Evolutionary conservation across 306 rosid genomes (phyloP), one percentile per base, ranked within the genome.

Genomic region (Trifolium pratense): DNA sequence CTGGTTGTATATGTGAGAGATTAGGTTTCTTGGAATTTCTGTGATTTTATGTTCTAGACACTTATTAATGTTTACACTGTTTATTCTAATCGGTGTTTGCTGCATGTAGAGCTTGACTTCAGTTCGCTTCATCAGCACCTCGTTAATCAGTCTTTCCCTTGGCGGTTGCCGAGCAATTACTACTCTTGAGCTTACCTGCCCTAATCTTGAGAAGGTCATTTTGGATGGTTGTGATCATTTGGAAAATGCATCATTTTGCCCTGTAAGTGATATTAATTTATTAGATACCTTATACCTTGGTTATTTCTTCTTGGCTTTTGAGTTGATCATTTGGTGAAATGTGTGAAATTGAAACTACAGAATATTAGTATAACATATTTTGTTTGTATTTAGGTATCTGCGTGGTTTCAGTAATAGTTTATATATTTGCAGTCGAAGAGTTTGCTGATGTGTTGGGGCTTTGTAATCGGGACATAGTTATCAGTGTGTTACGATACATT

Each of bases 211-310:
- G 88, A 87, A 83, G 75, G 97, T 95, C 79, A 86, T 88, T 78
- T 84, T 95, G 82, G 99, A 95, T 85, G 99, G 97, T 5, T 95
- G 99, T 79, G 99, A 88, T 86, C 97, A 87, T 85, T 87, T 95
- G 43, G 96, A 90, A 85, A 89, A 82, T 45, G 97, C 99, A 36
- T 83, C 87, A 34, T 91, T 95, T 88, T 87, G 79, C 80, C 99
- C 96, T 55, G 99, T 95, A 88, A 84, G 97, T 86, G 69, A 64
- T 72, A 23, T 55, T 79, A 20, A 48, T 77, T 18, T 60, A 10
- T 43, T 20, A 16, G 42, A 5, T 74, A 79, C 62, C 40, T 66
- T 4, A 36, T 39, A 64, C 51, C 11, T 40, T 42, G 42, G 48
- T 20, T 20, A 59, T 57, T 31, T 56, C 42, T 61, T 51, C 20